Evolutionary conservation across 768 basidiomycete genomes (phyloP).

Genomic region (Phlebiopsis flavidoalba): DNA sequence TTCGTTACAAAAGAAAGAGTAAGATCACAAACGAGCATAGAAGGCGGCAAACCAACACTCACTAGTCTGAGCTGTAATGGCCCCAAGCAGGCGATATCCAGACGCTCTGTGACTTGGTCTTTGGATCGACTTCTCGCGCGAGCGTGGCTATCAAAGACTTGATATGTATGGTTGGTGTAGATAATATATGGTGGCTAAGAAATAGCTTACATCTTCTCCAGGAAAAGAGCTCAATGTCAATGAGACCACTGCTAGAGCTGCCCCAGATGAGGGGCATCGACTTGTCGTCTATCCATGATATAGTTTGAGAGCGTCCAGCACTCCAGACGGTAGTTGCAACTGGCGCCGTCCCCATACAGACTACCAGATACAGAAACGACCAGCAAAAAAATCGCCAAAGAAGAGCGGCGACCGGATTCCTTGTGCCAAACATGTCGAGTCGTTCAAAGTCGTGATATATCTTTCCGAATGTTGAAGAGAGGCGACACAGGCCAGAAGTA

Average conservation of each 20-base stretch:
- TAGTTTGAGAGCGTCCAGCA: conserved; percentile 35
- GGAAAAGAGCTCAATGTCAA: conserved; percentile 45
- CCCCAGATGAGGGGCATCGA: conserved; percentile 33
- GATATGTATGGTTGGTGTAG: background rate
- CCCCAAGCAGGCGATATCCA: conserved; percentile 26
- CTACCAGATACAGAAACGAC: conserved; percentile 23
- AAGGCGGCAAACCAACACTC: conserved; percentile 12
- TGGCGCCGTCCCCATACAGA: conserved; percentile 49
- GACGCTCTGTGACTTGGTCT: conserved; percentile 17
- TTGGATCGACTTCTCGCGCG: conserved; percentile 39
- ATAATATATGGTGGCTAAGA: background rate
- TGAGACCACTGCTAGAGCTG: conserved; percentile 36
- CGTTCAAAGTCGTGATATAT: background rate
- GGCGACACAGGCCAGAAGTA: background rate
- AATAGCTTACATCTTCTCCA: conserved; percentile 34
- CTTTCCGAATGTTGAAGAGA: background rate
- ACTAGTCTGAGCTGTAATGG: conserved; percentile 28
- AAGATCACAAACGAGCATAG: background rate
- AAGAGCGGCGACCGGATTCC: background rate
- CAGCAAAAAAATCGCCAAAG: conserved; percentile 1
- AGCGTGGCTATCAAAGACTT: conserved; percentile 40
- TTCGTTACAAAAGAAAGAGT: conserved; percentile 4
- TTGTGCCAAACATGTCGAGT: background rate
- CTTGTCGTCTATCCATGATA: conserved; percentile 50
- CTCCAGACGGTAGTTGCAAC: conserved; percentile 37